A percentile compares a stretch with the other conserved stretches of the same genome.
Conservation (phyloP, 148 eudicot species). For the Talinum fruticosum region DNA sequence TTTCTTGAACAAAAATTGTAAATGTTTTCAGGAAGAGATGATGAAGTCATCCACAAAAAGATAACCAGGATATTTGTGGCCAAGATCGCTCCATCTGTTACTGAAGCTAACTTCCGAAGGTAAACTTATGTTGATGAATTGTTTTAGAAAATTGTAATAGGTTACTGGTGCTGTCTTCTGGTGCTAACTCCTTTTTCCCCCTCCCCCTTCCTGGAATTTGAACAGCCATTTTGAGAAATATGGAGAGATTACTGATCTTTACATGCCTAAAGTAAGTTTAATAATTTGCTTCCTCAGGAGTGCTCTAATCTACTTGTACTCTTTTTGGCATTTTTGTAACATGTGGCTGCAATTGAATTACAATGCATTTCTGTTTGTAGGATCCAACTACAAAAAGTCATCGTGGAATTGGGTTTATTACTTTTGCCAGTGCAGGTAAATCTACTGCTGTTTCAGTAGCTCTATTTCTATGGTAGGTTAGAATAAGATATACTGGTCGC, state of each 20-base stretch:
- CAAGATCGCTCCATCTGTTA: slow-evolving; percentile 78
- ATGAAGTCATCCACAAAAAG: slow-evolving; percentile 81
- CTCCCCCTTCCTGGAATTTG: background rate
- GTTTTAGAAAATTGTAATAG: background rate
- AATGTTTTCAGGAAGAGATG: slow-evolving; percentile 63
- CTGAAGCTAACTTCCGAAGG: slow-evolving; percentile 81
- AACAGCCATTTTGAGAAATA: slow-evolving; percentile 93
- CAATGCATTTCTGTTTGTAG: slow-evolving; percentile 26
- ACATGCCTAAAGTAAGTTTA: slow-evolving; percentile 87
- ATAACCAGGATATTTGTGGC: slow-evolving; percentile 97
- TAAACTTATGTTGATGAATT: slow-evolving; percentile 18
- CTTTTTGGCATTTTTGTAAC: background rate
- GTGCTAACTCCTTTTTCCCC: background rate
- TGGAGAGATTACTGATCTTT: slow-evolving; percentile 88
- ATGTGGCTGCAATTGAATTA: background rate
- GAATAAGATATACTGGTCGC: background rate
- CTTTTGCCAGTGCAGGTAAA: slow-evolving; percentile 81
- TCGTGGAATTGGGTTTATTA: slow-evolving; percentile 98
- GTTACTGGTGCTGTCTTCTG: background rate
- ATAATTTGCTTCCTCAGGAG: slow-evolving; percentile 7
- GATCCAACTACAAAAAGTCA: slow-evolving; percentile 88
- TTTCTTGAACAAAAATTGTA: background rate
- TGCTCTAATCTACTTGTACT: background rate
- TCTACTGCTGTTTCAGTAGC: background rate
- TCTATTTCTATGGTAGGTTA: background rate